Conservation (phyloP, 2,329 filamentous ascomycete genomes). For the Pseudocercospora cruenta region DNA sequence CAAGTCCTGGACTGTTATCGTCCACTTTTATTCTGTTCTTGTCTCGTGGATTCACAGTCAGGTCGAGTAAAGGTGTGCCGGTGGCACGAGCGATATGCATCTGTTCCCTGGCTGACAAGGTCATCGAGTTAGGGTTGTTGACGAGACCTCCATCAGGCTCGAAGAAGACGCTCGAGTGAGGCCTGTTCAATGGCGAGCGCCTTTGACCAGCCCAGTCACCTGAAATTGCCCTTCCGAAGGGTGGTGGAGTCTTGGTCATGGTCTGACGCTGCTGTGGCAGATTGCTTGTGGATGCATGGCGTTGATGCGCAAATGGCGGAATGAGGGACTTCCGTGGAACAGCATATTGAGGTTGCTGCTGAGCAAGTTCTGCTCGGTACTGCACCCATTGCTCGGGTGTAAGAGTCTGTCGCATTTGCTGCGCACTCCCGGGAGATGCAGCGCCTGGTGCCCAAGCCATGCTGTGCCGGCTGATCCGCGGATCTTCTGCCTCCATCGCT, state of each 20-base stretch:
- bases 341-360: slow-evolving; percentile 55
- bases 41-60: slow-evolving; percentile 57
- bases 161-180: slow-evolving; percentile 34
- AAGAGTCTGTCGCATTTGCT: slow-evolving; percentile 55
- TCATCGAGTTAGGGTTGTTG: slow-evolving; percentile 53
- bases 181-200: slow-evolving; percentile 36
- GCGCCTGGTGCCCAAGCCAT: slow-evolving; percentile 80
- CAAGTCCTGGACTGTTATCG: slow-evolving; percentile 57
- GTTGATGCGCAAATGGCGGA: slow-evolving; percentile 34
- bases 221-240: slow-evolving; percentile 47
- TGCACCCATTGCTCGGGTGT: slow-evolving; percentile 84
- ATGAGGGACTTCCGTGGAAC: slow-evolving; percentile 33
- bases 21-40: slow-evolving; percentile 33
- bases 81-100: slow-evolving; percentile 85
- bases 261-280: slow-evolving; percentile 31
- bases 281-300: slow-evolving; percentile 28
- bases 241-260: slow-evolving; percentile 44
- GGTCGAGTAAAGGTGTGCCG: slow-evolving; percentile 72
- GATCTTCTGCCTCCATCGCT: slow-evolving; percentile 5
- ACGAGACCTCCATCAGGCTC: slow-evolving; percentile 12
- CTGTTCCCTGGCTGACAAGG: slow-evolving; percentile 83
- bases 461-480: slow-evolving; percentile 62
- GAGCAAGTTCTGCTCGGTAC: slow-evolving; percentile 66
- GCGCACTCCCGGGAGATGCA: slow-evolving; percentile 53
- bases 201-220: slow-evolving; percentile 49